Conservation (phyloP, 1,284 basidiomycete genomes). For the Tylopilus sp. region DNA sequence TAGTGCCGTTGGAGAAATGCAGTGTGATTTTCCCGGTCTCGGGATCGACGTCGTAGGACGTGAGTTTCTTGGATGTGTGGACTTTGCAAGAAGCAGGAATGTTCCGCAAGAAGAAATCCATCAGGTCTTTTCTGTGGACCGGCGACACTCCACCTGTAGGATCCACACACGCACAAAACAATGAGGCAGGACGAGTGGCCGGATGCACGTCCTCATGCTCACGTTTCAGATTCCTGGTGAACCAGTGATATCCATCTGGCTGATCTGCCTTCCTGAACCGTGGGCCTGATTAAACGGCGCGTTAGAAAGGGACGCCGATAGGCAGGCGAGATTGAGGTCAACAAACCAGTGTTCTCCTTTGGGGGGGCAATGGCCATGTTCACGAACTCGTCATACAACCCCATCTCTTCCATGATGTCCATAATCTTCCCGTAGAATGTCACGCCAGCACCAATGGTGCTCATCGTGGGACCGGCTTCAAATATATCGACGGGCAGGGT, state of each 20-base stretch:
- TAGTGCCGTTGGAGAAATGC: conserved; percentile 34
- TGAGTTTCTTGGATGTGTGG: conserved; percentile 33
- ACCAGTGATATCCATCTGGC: conserved; percentile 27
- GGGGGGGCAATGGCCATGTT: not conserved
- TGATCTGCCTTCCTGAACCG: conserved; percentile 25
- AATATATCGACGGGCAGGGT: not conserved
- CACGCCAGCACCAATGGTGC: not conserved
- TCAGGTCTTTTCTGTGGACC: conserved; percentile 36
- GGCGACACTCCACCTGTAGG: conserved; percentile 24
- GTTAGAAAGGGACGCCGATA: not conserved
- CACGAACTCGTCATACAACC: not conserved
- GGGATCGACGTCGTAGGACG: conserved; percentile 19
- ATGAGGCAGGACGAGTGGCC: not conserved
- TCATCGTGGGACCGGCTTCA: not conserved
- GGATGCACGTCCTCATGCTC: conserved; percentile 4
- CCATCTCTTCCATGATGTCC: not conserved
- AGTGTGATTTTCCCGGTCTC: conserved; percentile 18
- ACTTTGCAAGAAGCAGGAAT: conserved; percentile 31
- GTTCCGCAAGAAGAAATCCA: conserved; percentile 29
- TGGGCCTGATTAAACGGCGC: conserved; percentile 6
- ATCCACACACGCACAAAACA: not conserved
- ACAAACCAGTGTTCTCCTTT: not conserved
- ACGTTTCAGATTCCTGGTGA: conserved; percentile 12
- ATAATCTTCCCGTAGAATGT: not conserved
- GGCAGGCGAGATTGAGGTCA: not conserved